phyloP scores from a whole-genome alignment of 805 yeast genomes.

The Ogataea glucozyma region DNA sequence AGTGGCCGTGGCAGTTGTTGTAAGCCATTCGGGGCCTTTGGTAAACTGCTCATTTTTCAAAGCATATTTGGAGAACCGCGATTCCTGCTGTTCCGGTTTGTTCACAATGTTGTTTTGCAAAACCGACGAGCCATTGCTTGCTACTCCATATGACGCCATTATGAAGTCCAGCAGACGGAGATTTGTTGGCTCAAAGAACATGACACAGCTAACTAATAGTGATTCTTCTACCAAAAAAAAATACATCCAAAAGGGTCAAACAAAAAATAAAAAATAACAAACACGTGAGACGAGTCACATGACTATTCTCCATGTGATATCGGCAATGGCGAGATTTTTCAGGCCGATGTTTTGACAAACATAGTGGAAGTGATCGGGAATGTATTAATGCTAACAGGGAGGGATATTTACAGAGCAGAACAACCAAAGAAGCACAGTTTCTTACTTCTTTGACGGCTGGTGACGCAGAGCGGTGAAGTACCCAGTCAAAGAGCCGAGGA shows the following conservation, averaged over 20 bases:
- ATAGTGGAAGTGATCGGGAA: no score
- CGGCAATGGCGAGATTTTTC: neutral
- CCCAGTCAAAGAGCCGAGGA: slow-evolving; percentile 47
- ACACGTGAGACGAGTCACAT: neutral
- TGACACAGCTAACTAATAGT: neutral
- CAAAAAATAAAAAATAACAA: neutral
- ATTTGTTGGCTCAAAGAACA: no score
- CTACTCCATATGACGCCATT: slow-evolving; percentile 1
- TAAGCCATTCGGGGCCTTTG: slow-evolving; percentile 24
- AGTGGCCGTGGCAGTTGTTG: neutral
- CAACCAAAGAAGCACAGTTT: neutral
- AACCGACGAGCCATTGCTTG: slow-evolving; percentile 1
- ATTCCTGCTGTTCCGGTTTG: slow-evolving; percentile 9
- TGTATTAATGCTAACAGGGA: neutral
- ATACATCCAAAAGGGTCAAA: neutral
- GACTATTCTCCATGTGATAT: neutral
- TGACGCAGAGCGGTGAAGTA: slow-evolving; percentile 13
- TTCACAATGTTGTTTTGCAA: neutral
- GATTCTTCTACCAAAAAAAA: neutral
- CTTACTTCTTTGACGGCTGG: neutral
- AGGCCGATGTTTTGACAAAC: no score
- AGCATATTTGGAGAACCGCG: slow-evolving; percentile 25
- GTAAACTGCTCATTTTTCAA: slow-evolving; percentile 13
- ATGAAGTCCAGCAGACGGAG: no score
- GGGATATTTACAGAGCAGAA: neutral